Conservation (phyloP, 2,329 filamentous ascomycete genomes). For the Penicillium paneum region DNA sequence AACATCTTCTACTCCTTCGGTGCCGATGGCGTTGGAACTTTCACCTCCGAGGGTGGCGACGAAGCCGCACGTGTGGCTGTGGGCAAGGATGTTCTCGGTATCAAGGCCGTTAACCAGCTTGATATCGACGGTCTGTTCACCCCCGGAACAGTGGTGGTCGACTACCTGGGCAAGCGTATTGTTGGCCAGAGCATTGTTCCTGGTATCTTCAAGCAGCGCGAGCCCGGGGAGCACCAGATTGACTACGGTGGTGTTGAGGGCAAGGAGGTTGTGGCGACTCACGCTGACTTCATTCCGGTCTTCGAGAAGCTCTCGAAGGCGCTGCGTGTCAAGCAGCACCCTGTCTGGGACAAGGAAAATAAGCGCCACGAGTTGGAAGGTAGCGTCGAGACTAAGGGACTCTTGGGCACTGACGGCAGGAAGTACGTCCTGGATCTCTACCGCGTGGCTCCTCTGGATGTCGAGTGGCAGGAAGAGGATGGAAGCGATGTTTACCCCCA, state of each 20-base stretch:
- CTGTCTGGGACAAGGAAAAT: conserved; percentile 96
- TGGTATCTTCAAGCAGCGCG: conserved; percentile 97
- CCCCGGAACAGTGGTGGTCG: conserved; percentile 90
- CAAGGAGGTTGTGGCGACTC: conserved; percentile 88
- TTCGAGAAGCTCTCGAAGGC: conserved; percentile 91
- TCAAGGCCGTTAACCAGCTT: conserved; percentile 92
- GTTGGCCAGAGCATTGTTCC: conserved; percentile 98
- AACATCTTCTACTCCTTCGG: conserved; percentile 99
- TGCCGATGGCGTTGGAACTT: conserved; percentile 94
- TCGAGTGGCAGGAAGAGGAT: conserved; percentile 81
- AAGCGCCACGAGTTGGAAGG: conserved; percentile 88
- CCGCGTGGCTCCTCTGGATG: conserved; percentile 86
- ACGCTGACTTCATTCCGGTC: conserved; percentile 76
- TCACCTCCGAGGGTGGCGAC: conserved; percentile 92
- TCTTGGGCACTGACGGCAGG: conserved; percentile 92
- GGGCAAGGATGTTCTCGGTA: conserved; percentile 92
- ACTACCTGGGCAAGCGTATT: conserved; percentile 94
- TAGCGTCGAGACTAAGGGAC: conserved; percentile 94
- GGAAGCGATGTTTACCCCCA: conserved; percentile 72
- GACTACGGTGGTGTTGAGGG: conserved; percentile 98
- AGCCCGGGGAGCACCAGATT: conserved; percentile 96
- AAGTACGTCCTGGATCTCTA: conserved; percentile 98
- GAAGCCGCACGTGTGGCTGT: conserved; percentile 94
- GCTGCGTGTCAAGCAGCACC: conserved; percentile 86
- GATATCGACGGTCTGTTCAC: conserved; percentile 94